A percentile compares a stretch with the other conserved stretches of the same genome.
These are phyloP conservation scores for Encephalitozoon hellem DNA, from an alignment of 371 early-diverging fungal genomes.

Conservation along the genomic window DNA sequence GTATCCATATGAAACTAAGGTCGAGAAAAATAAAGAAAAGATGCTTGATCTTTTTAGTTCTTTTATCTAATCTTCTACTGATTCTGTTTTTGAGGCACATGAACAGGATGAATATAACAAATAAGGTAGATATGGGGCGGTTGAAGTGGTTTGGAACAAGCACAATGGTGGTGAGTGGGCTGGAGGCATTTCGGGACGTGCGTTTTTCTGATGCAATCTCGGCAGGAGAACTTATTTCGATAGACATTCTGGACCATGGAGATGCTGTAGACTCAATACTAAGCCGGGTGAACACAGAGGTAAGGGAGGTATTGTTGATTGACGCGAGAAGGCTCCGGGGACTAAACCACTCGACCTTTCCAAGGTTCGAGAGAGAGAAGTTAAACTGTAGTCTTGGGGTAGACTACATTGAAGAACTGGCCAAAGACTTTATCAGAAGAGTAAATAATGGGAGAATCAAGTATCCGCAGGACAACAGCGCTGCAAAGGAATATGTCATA, in stretches of 20 bases:
- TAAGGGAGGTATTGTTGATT: not conserved
- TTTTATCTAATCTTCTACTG: not conserved
- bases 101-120: not conserved
- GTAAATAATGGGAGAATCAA: not conserved
- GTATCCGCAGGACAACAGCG: not conserved
- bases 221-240: not conserved
- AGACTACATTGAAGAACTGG: not conserved
- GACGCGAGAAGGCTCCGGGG: not conserved
- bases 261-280: not conserved
- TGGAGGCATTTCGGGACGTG: not conserved
- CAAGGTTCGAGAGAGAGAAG: not conserved
- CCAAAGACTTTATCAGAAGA: not conserved
- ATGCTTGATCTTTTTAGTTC: not conserved
- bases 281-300: not conserved
- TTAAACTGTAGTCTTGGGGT: not conserved
- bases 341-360: not conserved
- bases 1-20: not conserved
- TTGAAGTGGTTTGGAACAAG: not conserved
- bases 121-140: not conserved
- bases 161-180: not conserved
- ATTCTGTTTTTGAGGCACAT: not conserved
- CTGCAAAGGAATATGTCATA: not conserved
- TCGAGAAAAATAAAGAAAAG: constrained; percentile 1
- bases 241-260: not conserved
- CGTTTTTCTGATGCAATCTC: not conserved